Conservation (phyloP, 441 rosid genomes). For the Jatropha multifida region DNA sequence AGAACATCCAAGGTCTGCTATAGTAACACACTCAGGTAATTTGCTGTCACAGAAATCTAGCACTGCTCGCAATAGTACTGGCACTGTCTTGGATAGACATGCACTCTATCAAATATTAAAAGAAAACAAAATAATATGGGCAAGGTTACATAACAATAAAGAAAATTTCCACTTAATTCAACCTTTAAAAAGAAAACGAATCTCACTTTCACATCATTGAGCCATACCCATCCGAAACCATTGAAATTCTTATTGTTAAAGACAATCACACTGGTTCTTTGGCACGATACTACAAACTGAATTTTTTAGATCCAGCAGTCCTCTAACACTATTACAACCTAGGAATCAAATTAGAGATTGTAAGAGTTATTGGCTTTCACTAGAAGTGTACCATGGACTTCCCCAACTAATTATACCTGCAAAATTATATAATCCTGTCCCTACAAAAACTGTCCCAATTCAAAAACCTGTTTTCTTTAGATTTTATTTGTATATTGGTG, state of each 20-base stretch:
- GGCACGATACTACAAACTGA: background rate
- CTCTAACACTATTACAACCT: background rate
- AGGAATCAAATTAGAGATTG: background rate
- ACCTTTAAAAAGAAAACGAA: background rate
- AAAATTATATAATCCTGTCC: background rate
- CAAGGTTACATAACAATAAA: background rate
- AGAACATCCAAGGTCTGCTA: slow-evolving; percentile 50
- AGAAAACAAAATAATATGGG: background rate
- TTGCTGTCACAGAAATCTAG: slow-evolving; percentile 26
- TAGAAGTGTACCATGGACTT: background rate
- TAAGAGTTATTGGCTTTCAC: background rate
- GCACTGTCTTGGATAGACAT: slow-evolving; percentile 26
- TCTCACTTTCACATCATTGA: background rate
- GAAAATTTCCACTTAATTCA: background rate
- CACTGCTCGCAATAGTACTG: slow-evolving; percentile 24
- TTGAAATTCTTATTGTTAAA: background rate
- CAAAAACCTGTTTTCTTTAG: no score
- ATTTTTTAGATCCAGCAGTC: background rate
- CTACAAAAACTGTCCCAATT: background rate
- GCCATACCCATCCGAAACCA: background rate
- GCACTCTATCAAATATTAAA: slow-evolving; percentile 18
- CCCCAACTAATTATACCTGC: background rate
- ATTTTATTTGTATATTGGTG: no score
- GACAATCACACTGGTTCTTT: background rate
- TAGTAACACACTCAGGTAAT: slow-evolving; percentile 20